Evolutionary conservation across 768 basidiomycete species (phyloP).

Genomic region (Termitomyces sp.): DNA sequence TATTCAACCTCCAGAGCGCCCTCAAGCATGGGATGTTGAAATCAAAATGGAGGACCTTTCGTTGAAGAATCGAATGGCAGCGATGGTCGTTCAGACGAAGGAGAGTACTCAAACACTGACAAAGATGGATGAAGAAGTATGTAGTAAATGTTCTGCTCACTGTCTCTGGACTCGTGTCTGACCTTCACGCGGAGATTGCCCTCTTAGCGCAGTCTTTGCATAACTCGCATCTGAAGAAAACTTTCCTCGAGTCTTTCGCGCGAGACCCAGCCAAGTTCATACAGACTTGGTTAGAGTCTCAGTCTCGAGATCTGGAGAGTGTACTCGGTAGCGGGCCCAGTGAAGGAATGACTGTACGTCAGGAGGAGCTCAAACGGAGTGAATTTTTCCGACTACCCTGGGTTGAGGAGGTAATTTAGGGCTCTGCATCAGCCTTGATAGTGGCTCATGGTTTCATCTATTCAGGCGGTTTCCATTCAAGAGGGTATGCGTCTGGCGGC

Average conservation of each 20-base stretch:
- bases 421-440: not conserved
- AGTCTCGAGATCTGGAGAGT: slow-evolving; percentile 86
- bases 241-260: slow-evolving; percentile 81
- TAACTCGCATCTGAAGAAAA: slow-evolving; percentile 80
- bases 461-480: slow-evolving; percentile 75
- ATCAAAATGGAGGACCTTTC: slow-evolving; percentile 78
- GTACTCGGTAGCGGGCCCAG: slow-evolving; percentile 84
- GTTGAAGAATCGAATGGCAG: slow-evolving; percentile 69
- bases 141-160: not conserved
- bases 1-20: slow-evolving; percentile 57
- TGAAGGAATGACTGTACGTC: slow-evolving; percentile 73
- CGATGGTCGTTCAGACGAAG: slow-evolving; percentile 62
- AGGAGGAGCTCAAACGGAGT: slow-evolving; percentile 82
- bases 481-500: slow-evolving; percentile 70
- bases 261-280: slow-evolving; percentile 75
- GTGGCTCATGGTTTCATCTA: slow-evolving; percentile 2
- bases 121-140: slow-evolving; percentile 85
- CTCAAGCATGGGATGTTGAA: slow-evolving; percentile 82
- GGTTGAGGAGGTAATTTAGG: slow-evolving; percentile 61
- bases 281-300: slow-evolving; percentile 87
- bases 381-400: slow-evolving; percentile 91
- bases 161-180: not conserved
- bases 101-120: slow-evolving; percentile 62
- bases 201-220: slow-evolving; percentile 78
- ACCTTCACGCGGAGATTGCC: slow-evolving; percentile 51